Base-by-base conservation (phyloP, 176 grass and related monocot genomes). In the Ensete glaucum region DNA sequence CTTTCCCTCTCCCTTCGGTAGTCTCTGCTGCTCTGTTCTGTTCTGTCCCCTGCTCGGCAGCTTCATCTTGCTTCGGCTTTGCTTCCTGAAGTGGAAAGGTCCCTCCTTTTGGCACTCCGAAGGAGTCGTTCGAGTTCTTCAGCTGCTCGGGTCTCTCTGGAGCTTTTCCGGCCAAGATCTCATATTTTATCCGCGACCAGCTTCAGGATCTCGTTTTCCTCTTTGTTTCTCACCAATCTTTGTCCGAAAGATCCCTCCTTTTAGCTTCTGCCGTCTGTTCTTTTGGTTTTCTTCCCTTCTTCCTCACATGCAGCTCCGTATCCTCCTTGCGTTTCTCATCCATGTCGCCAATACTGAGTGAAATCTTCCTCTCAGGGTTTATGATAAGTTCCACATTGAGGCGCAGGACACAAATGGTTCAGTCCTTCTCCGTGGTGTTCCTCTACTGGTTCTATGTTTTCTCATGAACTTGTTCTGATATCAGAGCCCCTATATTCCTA, bases 401-500 rank as follows among this genome's bases (percentile, higher is more conserved):
- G 82, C 96, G 96, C 25, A 82, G 96, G 55, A 87, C 96, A 0
- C 96, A 99, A 69, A 86, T 99, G 52, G 96, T 91, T 85, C 96
- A 95, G 78, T 99, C 96, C 34, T 99, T 99, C 96, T 99, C 96
- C 11, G 96, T 99, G 51, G 90, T 99, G 64, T 94, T 99, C 84
- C 96, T 99, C 64, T 99, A 99, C 91, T 99, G 96, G 96, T 99
- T 99, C 81, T 99, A 99, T 89, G 96, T 99, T 86, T 99, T 99
- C 96, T 99, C 96, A 87, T 94, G 80, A 99, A 86, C 83, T 58
- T 76, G 54, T 85, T 62, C 60, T 81, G 79, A 9, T 26, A 34
- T 49, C 16, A 17, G 13, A 64, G 8, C 7, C 20, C 67, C 55
- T n/a, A 23, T 51, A 22, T 65, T 72, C 48, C 2, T 55, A 43